phyloP scores from a whole-genome alignment of 1,284 basidiomycete species.

The Melanopsichium pennsylvanicum region DNA sequence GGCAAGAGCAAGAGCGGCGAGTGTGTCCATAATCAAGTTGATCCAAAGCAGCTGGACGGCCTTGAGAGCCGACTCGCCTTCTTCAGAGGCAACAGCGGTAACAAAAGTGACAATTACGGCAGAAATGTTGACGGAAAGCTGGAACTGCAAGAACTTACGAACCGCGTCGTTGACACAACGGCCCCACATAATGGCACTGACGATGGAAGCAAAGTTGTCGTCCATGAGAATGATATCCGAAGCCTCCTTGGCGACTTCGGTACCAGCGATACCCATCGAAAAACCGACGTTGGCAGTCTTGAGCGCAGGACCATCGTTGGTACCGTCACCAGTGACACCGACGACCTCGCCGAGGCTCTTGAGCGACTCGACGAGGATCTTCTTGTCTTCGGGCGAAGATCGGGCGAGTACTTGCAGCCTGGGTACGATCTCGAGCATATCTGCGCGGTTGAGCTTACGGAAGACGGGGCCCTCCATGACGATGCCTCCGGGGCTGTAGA shows the following conservation, averaged over 20 bases:
- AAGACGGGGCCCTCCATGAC: conserved; percentile 93
- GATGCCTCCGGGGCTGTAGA: conserved; percentile 87
- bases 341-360: conserved; percentile 90
- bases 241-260: conserved; percentile 98
- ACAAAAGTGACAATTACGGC: conserved; percentile 94
- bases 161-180: conserved; percentile 97
- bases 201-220: conserved; percentile 93
- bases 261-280: conserved; percentile 94
- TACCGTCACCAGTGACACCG: conserved; percentile 97
- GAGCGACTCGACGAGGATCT: conserved; percentile 86
- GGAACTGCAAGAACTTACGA: conserved; percentile 97
- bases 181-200: conserved; percentile 98
- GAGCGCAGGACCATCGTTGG: conserved; percentile 95
- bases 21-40: conserved; percentile 93
- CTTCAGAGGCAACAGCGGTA: conserved; percentile 80
- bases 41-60: conserved; percentile 97
- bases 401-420: conserved; percentile 77
- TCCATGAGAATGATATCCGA: conserved; percentile 97
- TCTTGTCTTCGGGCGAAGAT: conserved; percentile 97
- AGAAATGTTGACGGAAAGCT: conserved; percentile 93
- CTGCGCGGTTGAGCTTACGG: conserved; percentile 69
- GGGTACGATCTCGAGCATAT: conserved; percentile 70
- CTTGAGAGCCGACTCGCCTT: conserved; percentile 84
- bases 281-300: conserved; percentile 73
- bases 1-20: conserved; percentile 93